These are phyloP conservation scores for Globisporangium cederbergense DNA, from an alignment of 352 stramenopile genomes.

Conservation along the genomic window DNA sequence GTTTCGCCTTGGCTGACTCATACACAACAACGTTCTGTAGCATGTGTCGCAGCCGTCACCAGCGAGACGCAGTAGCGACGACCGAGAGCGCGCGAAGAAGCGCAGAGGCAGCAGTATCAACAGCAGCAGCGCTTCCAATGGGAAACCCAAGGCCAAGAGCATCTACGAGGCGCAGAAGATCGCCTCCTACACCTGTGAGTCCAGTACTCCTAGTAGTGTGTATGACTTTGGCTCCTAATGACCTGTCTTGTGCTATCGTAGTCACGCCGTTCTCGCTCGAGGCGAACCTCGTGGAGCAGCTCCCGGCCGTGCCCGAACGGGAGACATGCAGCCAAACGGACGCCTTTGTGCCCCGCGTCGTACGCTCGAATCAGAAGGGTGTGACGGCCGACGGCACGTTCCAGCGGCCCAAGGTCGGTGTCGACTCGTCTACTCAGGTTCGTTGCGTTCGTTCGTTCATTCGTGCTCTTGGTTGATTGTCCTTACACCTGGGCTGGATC, in stretches of 20 bases:
- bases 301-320: slow-evolving; percentile 24
- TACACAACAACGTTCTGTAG: not conserved
- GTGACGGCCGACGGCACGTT: slow-evolving; percentile 44
- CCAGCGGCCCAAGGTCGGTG: slow-evolving; percentile 61
- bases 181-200: slow-evolving; percentile 36
- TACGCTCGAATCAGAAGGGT: slow-evolving; percentile 28
- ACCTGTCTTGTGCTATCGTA: slow-evolving; percentile 10
- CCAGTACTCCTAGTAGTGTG: not conserved
- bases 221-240: not conserved
- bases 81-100: slow-evolving; percentile 38
- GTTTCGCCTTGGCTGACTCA: too few relatives aligned
- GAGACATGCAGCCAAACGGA: slow-evolving; percentile 69
- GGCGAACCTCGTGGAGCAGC: slow-evolving; percentile 63
- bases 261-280: slow-evolving; percentile 58
- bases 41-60: slow-evolving; percentile 13
- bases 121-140: not conserved
- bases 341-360: slow-evolving; percentile 40
- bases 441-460: not conserved
- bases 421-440: slow-evolving; percentile 73
- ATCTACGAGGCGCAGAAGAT: slow-evolving; percentile 34
- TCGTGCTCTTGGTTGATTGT: not conserved
- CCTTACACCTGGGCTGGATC: not conserved
- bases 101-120: slow-evolving; percentile 12
- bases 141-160: slow-evolving; percentile 27
- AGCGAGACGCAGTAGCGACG: slow-evolving; percentile 14